A percentile compares a stretch with the other conserved stretches of the same genome.
Conservation (phyloP, 2,329 filamentous ascomycete genomes). For the Aspergillus latus region DNA sequence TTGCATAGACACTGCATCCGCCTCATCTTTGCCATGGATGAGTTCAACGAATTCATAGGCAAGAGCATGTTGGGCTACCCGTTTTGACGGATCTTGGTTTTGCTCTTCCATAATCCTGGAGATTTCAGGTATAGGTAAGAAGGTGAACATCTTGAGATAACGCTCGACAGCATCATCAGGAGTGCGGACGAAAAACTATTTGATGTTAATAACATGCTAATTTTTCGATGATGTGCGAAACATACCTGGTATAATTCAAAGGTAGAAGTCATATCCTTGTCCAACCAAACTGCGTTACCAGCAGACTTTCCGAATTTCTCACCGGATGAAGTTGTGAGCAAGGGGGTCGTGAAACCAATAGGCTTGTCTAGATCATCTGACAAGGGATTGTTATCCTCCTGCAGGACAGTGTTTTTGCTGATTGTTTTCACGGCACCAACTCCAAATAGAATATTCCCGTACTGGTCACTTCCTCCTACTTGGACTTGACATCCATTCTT, state of each 20-base stretch:
- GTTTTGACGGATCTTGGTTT: constrained; percentile 63
- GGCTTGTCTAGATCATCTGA: constrained; percentile 51
- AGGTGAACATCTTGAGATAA: constrained; percentile 87
- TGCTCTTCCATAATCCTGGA: constrained; percentile 67
- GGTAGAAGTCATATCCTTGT: constrained; percentile 72
- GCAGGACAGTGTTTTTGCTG: constrained; percentile 47
- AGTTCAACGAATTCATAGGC: constrained; percentile 80
- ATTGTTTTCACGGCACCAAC: constrained; percentile 81
- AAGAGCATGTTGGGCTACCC: constrained; percentile 77
- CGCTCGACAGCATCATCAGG: constrained; percentile 78
- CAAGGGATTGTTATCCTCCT: constrained; percentile 41
- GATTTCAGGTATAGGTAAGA: constrained; percentile 73
- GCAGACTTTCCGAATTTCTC: constrained; percentile 94
- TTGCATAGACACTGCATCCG: constrained; percentile 60
- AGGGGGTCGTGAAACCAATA: constrained; percentile 84
- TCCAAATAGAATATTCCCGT: constrained; percentile 90
- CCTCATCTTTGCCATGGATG: constrained; percentile 68
- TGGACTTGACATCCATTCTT: constrained; percentile 73
- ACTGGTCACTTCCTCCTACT: constrained; percentile 94
- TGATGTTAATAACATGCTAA: constrained; percentile 9
- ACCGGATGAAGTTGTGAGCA: constrained; percentile 81
- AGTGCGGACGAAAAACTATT: constrained; percentile 78
- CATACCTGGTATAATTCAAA: constrained; percentile 79
- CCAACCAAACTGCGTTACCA: constrained; percentile 92
- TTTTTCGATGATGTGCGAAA: background rate